Evolutionary conservation across 805 yeast genomes (phyloP), one percentile per base, ranked within the genome.

Genomic region (Sugiyamaella floridensis): DNA sequence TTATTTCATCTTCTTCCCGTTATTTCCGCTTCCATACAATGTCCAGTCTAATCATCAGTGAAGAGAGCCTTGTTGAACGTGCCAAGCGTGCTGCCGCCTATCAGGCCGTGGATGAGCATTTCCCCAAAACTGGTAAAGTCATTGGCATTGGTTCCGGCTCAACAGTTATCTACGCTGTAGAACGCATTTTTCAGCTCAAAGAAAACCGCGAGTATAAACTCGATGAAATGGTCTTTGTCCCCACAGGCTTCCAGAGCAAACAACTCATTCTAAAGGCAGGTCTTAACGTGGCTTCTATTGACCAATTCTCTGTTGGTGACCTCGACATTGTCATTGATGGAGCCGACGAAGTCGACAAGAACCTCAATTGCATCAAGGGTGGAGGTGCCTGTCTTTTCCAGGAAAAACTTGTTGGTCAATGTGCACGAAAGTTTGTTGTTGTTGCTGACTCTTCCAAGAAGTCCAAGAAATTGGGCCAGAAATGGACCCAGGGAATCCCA

Each of bases 301-400:
- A 92, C 63, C 90, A 89, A 72, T 83, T 73, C 57, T 49, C 60
- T 7, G 63, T 66, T 47, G 87, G 95, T 1, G 76, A 77, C 22
- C 73, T 93, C 45, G 99, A 93, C 67, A 81, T 93, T 61, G 96
- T 97, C 1, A 93, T 93, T 67, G 99, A 93, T 69, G 99, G 99
- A 45, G 98, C 99, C 2, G 99, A 93, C 70, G 99, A 93, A 70
- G 90, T 90, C 53, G 99, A 92, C 69, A 66, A 79, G 4, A 66
- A 76, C 18, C 76, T 93, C 61, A 87, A 89, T 66, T 82, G 90
- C 63, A 93, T 93, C 67, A 93, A 93, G 71, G 99, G 99, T 60
- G 99, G 99, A 47, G 99, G 99, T 43, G 99, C 97, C 1, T 93
- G 99, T 69, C 75, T 89, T 57, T 85, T 93, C 72, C 99, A 92